Evolutionary conservation across 2,329 filamentous ascomycete species (phyloP).

Genomic region (Colletotrichum costaricense): DNA sequence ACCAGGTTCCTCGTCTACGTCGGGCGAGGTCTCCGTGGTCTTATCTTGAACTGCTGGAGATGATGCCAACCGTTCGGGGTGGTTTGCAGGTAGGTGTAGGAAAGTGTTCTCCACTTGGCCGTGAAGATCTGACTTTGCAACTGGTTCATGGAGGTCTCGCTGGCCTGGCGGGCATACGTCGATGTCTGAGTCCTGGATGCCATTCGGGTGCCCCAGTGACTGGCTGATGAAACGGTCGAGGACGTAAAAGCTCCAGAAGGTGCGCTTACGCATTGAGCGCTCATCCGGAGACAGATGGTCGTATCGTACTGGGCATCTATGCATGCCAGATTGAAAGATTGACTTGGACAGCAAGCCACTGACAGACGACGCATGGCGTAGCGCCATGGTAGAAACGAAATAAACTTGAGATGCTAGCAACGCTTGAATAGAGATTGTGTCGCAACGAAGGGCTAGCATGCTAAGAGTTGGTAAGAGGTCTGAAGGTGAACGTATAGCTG

Average conservation of each 20-base stretch:
- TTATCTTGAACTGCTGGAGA: neutral
- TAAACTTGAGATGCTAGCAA: constrained; percentile 60
- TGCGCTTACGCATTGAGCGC: constrained; percentile 50
- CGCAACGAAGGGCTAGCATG: constrained; percentile 52
- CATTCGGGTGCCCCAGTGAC: constrained; percentile 48
- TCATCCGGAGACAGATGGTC: constrained; percentile 49
- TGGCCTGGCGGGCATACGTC: constrained; percentile 49
- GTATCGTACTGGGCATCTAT: constrained; percentile 63
- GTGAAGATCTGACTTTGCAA: neutral
- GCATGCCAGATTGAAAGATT: constrained; percentile 61
- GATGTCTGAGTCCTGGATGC: constrained; percentile 49
- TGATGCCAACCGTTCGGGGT: constrained; percentile 4
- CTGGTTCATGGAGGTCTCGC: constrained; percentile 41
- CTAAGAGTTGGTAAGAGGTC: constrained; percentile 47
- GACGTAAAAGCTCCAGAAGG: constrained; percentile 53
- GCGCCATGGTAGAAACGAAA: constrained; percentile 58
- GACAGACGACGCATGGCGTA: constrained; percentile 59
- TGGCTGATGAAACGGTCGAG: constrained; percentile 50
- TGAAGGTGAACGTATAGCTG: constrained; percentile 6
- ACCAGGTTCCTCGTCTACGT: neutral
- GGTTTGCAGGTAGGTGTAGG: constrained; percentile 28
- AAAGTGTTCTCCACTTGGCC: constrained; percentile 1
- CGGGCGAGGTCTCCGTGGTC: neutral
- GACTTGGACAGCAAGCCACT: constrained; percentile 58
- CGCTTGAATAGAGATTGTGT: constrained; percentile 59